A percentile compares a stretch with the other conserved stretches of the same genome.
Evolutionary conservation across 2,329 filamentous ascomycete genomes (phyloP).

Genomic region (Akanthomyces dipterigenus): DNA sequence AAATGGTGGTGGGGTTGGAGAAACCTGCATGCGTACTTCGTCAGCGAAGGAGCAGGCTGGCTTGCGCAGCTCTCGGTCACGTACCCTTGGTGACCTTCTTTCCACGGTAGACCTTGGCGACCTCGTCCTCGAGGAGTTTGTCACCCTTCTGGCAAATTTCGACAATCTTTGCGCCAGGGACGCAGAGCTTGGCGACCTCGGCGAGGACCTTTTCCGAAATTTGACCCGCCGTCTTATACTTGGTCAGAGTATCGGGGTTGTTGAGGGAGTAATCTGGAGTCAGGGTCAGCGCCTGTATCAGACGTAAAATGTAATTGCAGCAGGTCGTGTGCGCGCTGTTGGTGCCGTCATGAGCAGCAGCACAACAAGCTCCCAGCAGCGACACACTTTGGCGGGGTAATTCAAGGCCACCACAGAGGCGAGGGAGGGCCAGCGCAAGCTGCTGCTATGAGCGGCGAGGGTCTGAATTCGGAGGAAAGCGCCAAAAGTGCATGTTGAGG

Average conservation of each 20-base stretch:
- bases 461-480: not conserved
- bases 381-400: conserved; percentile 12
- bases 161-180: conserved; percentile 86
- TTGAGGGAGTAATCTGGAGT: conserved; percentile 74
- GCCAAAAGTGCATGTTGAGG: not conserved
- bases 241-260: conserved; percentile 92
- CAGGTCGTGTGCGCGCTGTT: conserved; percentile 10
- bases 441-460: not conserved
- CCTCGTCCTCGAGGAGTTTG: conserved; percentile 87
- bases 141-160: conserved; percentile 94
- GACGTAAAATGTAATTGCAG: not conserved
- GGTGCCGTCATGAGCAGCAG: not conserved
- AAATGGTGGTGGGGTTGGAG: conserved; percentile 90
- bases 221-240: conserved; percentile 94
- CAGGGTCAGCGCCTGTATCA: not conserved
- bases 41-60: conserved; percentile 13
- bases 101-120: conserved; percentile 93
- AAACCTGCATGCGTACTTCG: conserved; percentile 52
- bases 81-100: conserved; percentile 92
- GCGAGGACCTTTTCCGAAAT: conserved; percentile 96
- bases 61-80: conserved; percentile 22
- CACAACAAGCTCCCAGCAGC: conserved; percentile 1
- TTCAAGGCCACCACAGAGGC: conserved; percentile 1
- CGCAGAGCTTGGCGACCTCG: conserved; percentile 66
- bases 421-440: conserved; percentile 5